Base-by-base conservation (phyloP, 768 basidiomycete genomes). In the Leccinum ochraceum region DNA sequence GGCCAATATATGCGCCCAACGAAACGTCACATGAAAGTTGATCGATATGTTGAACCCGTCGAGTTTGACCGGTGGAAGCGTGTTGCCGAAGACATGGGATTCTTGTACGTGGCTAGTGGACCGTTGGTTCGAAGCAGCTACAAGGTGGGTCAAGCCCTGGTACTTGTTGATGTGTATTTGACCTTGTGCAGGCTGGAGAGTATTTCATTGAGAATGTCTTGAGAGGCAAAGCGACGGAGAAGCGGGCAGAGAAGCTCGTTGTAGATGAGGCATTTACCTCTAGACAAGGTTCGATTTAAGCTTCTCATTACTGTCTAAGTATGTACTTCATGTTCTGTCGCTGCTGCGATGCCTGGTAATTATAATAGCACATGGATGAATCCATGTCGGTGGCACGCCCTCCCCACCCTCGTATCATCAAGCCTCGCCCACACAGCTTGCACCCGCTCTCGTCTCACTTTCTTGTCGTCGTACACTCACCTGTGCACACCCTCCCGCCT, bases 1-100 rank as follows among this genome's bases (percentile, higher is more conserved):
- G 97, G 97, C 2, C 97, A 99, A 77, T 99, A 99, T 75, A 98
- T 99, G 97, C 90, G 97, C 53, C 97, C 97, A 7, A 98, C 97
- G 9, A 98, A 98, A 75, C 85, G 88, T 30, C 97, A 99, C 76
- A 98, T 99, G 97, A 99, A 98, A 75, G 97, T 99, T 10, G 90
- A 94, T 66, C 90, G 94, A 32, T 99, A 99, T 68, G 94, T 98
- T 24, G 86, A 93, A 61, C 97, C 97, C 1, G 83, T 86, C 4
- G 95, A 98, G 72, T 99, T 98, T 67, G 90, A 92, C 62, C 78
- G 82, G 58, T 99, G 96, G 96, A 95, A 90, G 71, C 78, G 84
- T 67, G 80, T 90, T 11, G 96, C 97, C 7, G 94, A 98, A 69
- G 85, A 87, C 62, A 88, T 97, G 83, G 95, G 96, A 44, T 99